Conservation (phyloP, 2,329 filamentous ascomycete species). For the Xylaria sp. region DNA sequence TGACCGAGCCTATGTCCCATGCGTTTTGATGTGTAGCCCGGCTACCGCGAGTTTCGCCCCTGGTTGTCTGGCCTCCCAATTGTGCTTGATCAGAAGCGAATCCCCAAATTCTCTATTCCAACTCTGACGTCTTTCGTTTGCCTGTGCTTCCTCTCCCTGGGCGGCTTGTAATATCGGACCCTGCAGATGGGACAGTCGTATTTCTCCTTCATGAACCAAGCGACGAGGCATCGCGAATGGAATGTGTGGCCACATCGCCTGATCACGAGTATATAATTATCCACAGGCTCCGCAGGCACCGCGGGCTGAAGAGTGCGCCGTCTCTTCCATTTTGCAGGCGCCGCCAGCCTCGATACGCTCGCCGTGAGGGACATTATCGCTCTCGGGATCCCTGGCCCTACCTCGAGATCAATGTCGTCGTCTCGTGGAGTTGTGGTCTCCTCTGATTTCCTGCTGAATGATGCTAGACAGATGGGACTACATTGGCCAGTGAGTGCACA, state of each 20-base stretch:
- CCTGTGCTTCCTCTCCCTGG: not conserved
- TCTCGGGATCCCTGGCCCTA: not conserved
- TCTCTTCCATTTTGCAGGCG: not conserved
- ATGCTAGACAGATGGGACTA: constrained; percentile 46
- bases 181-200: constrained; percentile 56
- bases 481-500: not conserved
- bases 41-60: not conserved
- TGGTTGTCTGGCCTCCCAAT: not conserved
- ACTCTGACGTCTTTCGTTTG: not conserved
- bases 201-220: constrained; percentile 54
- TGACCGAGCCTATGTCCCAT: not conserved
- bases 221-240: constrained; percentile 54
- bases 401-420: constrained; percentile 6
- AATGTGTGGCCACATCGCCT: constrained; percentile 55
- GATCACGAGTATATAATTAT: constrained; percentile 53
- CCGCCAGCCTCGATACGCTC: not conserved
- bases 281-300: constrained; percentile 22
- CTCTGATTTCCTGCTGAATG: constrained; percentile 37
- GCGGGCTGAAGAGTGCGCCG: constrained; percentile 25
- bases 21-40: not conserved
- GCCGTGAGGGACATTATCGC: not conserved
- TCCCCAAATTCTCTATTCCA: too few relatives aligned
- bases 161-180: constrained; percentile 48
- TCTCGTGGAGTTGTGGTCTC: not conserved
- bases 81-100: not conserved